A percentile compares a stretch with the other conserved stretches of the same genome.
These are phyloP conservation scores for Haplographium delicatum DNA, from an alignment of 495 filamentous ascomycete genomes.

Conservation along the genomic window DNA sequence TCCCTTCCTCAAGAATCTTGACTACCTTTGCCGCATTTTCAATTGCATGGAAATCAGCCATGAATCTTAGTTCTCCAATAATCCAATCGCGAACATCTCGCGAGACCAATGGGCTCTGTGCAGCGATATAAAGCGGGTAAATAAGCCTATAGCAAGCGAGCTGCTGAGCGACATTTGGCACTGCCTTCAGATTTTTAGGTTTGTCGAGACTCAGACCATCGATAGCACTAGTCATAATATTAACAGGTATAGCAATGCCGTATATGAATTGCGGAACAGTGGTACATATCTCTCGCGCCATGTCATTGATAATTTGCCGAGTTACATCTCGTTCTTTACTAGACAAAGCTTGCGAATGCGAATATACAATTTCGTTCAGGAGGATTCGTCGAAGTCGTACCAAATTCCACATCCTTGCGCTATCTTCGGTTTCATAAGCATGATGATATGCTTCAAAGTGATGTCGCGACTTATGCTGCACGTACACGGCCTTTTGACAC, in stretches of 20 bases:
- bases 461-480: not conserved
- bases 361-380: slow-evolving; percentile 43
- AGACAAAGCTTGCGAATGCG: not conserved
- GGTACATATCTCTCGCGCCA: not conserved
- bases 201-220: not conserved
- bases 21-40: not conserved
- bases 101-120: not conserved
- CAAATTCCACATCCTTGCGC: slow-evolving; percentile 54
- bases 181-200: too few relatives aligned
- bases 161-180: not conserved
- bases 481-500: not conserved
- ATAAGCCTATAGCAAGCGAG: slow-evolving; percentile 6
- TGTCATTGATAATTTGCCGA: not conserved
- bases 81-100: not conserved
- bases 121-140: slow-evolving; percentile 6
- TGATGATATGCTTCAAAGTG: slow-evolving; percentile 53
- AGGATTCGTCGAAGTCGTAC: slow-evolving; percentile 56
- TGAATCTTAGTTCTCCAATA: not conserved
- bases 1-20: not conserved
- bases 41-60: not conserved
- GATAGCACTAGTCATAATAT: not conserved
- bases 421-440: slow-evolving; percentile 51
- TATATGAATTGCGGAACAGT: slow-evolving; percentile 6
- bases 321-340: not conserved
- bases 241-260: not conserved